These are phyloP conservation scores for Cardamine chenopodiifolia DNA, from an alignment of 345 rosid genomes.

Conservation along the genomic window DNA sequence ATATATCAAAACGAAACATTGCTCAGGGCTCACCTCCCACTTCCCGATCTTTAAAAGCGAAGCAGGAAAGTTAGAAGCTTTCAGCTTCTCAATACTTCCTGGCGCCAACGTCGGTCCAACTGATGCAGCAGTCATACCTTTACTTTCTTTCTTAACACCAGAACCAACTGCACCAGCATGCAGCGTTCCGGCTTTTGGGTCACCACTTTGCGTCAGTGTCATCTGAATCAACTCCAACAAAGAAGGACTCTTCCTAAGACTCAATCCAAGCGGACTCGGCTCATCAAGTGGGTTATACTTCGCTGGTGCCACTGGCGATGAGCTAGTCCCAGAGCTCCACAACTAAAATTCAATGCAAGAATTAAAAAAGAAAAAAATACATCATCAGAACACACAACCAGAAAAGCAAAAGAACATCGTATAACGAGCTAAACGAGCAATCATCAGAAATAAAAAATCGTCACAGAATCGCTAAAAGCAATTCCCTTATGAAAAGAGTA, in stretches of 20 bases:
- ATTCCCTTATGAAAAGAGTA: not conserved
- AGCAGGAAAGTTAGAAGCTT: constrained; percentile 97
- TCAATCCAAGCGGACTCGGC: constrained; percentile 94
- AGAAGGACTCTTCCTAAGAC: constrained; percentile 91
- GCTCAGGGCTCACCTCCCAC: constrained; percentile 72
- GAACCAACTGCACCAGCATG: constrained; percentile 34
- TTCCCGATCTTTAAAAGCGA: constrained; percentile 74
- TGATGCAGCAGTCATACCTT: constrained; percentile 35
- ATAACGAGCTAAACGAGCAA: constrained; percentile 6
- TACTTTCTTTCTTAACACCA: constrained; percentile 59
- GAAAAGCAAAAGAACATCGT: constrained; percentile 2
- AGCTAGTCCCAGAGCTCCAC: constrained; percentile 67
- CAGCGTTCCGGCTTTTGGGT: constrained; percentile 33
- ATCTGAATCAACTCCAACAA: constrained; percentile 91
- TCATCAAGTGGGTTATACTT: constrained; percentile 87
- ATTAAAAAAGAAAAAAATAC: not conserved
- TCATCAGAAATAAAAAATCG: not conserved
- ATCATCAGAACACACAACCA: not conserved
- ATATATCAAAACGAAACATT: constrained; percentile 1
- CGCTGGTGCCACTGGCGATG: constrained; percentile 53
- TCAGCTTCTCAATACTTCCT: constrained; percentile 70
- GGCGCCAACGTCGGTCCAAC: constrained; percentile 23
- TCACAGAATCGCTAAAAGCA: not conserved
- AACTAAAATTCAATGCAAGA: constrained; percentile 36
- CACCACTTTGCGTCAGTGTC: constrained; percentile 71